Base-by-base conservation (phyloP, 176 grass and related monocot species). In the Thinopyrum elongatum region DNA sequence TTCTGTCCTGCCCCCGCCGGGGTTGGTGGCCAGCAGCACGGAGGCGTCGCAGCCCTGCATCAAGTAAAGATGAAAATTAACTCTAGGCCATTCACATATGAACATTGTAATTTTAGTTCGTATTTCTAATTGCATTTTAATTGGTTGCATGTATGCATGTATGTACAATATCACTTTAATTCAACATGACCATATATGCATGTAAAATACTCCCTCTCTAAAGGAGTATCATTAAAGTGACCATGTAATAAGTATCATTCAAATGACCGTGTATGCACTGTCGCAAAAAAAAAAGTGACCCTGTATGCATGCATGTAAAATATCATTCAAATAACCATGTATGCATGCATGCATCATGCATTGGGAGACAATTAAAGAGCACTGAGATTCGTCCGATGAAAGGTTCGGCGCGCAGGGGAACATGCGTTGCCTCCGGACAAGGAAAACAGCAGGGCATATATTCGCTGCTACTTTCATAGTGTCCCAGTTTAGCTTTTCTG, bases 11-110 rank as follows among this genome's bases (percentile, higher is more conserved):
- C 82, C 83, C 36, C 83, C 88, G 78, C 27, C 34, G 67, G 82
- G 72, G 66, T 86, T 90, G 36, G 46, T 78, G 46, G 51, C 22
- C 47, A 93, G 72, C 8, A 93, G 79, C 1, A 93, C 91, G 10
- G 91, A 93, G 1, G 36, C 91, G 1, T 93, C 91, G 6, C 88
- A 93, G 0, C 91, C 88, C 91, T 93, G 82, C 78, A 39, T 4
- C 17, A 1, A 5, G 12, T 19, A 19, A 28, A 47, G 6, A 46
- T n/a, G 1, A 14, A 58, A 58, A 22, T 58, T 22, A 53, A 53
- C 0, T 58, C 21, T 22, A 1, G 53, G 53, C 7, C 53, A 58
- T 22, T 58, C 19, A 58, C 53, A 55, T 17, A 21, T 55, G 51
- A 55, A 7, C 5, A 9, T 22, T 58, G 19, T 58, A 58, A 58